Base-by-base conservation (phyloP, 768 basidiomycete genomes). In the Leccinellum rugosiceps region DNA sequence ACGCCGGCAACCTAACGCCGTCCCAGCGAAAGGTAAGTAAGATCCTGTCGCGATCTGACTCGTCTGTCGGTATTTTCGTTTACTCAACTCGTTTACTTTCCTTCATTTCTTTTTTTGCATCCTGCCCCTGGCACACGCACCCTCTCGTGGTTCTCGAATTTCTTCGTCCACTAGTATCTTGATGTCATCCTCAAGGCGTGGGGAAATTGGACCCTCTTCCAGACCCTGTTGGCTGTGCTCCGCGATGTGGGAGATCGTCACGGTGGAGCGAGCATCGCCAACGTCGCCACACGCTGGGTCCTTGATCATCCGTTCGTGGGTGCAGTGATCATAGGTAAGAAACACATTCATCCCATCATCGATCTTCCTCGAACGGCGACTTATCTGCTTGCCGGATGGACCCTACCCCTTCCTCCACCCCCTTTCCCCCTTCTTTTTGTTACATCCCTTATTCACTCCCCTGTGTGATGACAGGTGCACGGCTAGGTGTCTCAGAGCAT, bases 271-370 rank as follows among this genome's bases (percentile, higher is more conserved):
- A 88, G 84, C 71, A 84, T 93, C 35, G 83, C 91, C 53, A 92
- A 92, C 66, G 75, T 93, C 38, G 89, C 90, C 31, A 87, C 84
- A 2, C 84, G 90, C 15, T 92, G 90, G 90, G 87, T 92, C 0
- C 77, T 93, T 21, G 88, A 93, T 74, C 88, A 92, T 52, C 67
- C 71, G 7, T 87, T 81, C 61, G 90, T 92, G 17, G 90, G 88
- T 10, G 88, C 90, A 35, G 88, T 91, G 32, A 81, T 92, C 62
- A 81, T 93, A 64, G 91, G 90, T 86, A 56, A 17, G 61, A 23
- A 41, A 9, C 3, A 41, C 11, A n/a, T 6, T 11, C 41, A 13
- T 43, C 28, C 25, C 38, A 51, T 55, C 38, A 52, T 41, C 41
- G 58, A 46, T 54, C 51, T 52, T 54, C 49, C 26, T 49, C n/a